These are phyloP conservation scores for Letharia lupina DNA, from an alignment of 495 filamentous ascomycete genomes.

Conservation along the genomic window DNA sequence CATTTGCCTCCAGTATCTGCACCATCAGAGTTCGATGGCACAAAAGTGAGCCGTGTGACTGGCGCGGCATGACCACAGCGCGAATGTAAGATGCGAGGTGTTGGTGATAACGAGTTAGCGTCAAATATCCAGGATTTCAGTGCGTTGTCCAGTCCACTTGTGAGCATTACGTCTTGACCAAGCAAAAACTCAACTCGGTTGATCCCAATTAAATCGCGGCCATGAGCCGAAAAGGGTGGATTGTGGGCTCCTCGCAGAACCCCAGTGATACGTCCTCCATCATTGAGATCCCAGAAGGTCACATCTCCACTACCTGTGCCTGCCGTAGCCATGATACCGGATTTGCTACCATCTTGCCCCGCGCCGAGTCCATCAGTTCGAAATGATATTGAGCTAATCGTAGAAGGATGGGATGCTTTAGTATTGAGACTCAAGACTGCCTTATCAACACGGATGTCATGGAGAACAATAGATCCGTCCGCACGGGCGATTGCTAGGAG, in stretches of 20 bases:
- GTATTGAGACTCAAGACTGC: constrained; percentile 56
- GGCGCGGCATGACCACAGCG: constrained; percentile 82
- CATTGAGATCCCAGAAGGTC: constrained; percentile 91
- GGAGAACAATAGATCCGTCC: constrained; percentile 66
- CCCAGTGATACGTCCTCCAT: constrained; percentile 72
- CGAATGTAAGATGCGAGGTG: constrained; percentile 74
- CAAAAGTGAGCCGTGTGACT: constrained; percentile 68
- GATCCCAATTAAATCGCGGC: constrained; percentile 50
- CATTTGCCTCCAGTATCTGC: constrained; percentile 87
- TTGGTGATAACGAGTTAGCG: constrained; percentile 71
- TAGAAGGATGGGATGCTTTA: constrained; percentile 41
- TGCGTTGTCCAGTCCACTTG: constrained; percentile 85
- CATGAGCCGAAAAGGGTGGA: constrained; percentile 48
- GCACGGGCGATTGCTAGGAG: constrained; percentile 83
- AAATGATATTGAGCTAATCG: constrained; percentile 77
- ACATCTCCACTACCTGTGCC: constrained; percentile 68
- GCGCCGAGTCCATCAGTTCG: constrained; percentile 86
- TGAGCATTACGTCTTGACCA: constrained; percentile 85
- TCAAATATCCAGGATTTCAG: constrained; percentile 94
- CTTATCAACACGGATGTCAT: constrained; percentile 70
- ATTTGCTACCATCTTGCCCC: constrained; percentile 69
- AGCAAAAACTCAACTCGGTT: constrained; percentile 81
- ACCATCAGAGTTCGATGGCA: constrained; percentile 79
- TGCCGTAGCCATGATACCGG: constrained; percentile 81
- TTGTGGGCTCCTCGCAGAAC: constrained; percentile 79